Base-by-base conservation (phyloP, 345 rosid species). In the Litchi chinensis region DNA sequence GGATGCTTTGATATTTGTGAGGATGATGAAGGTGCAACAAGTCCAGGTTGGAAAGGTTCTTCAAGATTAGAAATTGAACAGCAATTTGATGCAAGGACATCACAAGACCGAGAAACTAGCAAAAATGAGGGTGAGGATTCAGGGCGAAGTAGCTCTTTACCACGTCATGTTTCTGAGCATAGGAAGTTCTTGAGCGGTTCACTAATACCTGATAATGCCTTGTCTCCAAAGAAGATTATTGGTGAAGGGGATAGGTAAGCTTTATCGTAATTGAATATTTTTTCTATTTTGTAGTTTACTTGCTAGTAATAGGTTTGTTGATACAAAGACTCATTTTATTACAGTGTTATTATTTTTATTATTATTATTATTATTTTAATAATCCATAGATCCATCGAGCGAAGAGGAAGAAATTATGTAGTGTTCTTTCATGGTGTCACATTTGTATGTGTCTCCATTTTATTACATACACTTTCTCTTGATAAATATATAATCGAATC, bases 1-100 rank as follows among this genome's bases (percentile, higher is more conserved):
- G 92, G 89, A 78, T 93, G 95, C 83, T 96, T 93, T 84, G 99
- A 93, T 85, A 79, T 89, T 50, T 86, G 89, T 43, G 97, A 92
- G 85, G 91, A 86, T 46, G 97, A 89, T 81, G 90, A 79, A 68
- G 82, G 63, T 86, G 87, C 84, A 74, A 83, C 87, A 76, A 90
- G 89, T 85, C 90, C 92, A 66, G 83, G 70, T 75, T 86, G 90
- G 88, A 91, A 89, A 80, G 91, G 78, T 77, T 72, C 77, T 70
- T 81, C 70, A 40, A 78, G 10, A 72, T 76, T 85, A 70, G 93
- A 86, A 76, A 73, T 78, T 78, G 94, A 89, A 75, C 90, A 83
- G 32, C 91, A 81, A 80, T 69, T 75, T 79, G 65, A 76, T 81
- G 65, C 70, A 78, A 86, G 84, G 82, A 65, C 88, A 39, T 82